Base-by-base conservation (phyloP, 2,329 filamentous ascomycete species). In the Colletotrichum eremochloae region DNA sequence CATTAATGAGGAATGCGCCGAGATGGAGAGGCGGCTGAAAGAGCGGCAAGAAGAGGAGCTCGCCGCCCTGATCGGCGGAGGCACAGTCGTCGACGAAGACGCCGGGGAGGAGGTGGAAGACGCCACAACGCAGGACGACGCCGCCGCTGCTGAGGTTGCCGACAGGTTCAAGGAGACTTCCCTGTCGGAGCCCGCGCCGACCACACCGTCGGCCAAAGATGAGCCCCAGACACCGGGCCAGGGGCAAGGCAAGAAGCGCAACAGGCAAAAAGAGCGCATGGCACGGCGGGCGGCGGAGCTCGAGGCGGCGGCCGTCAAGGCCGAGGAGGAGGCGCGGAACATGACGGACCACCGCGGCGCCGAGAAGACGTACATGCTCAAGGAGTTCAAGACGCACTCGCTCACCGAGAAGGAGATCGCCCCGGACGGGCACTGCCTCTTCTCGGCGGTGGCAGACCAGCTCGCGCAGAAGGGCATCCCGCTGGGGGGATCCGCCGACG, bases 381-480 rank as follows among this genome's bases (percentile, higher is more conserved):
- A 85, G 38, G 88, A 89, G 52, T 92, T 98, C 80, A 83, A 85
- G 66, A 84, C 86, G 56, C 84, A 92, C 69, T 86, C 86, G 0
- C 86, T 98, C 20, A 85, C 84, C 29, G 94, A 98, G 84, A 89
- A 93, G 76, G 91, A 94, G 71, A 95, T 99, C 69, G 89, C 89
- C 50, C 94, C 96, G 0, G 96, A 99, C 82, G 96, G 96, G 0
- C 96, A 99, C 83, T 99, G 96, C 80, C 85, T 99, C 20, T 99
- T 98, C 83, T 93, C 94, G 20, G 95, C 96, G 0, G 88, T 98
- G 63, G 95, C 96, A 36, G 94, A 96, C 80, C 95, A 97, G 82
- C 86, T 98, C 65, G 83, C 83, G 66, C 84, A 87, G 66, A 82
- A 86, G 56, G 83, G 79, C 2, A 84, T 91, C 18, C 77, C 86